Evolutionary conservation across 192 early-diverging fungal species (phyloP).

Genomic region (Mortierella alpina): DNA sequence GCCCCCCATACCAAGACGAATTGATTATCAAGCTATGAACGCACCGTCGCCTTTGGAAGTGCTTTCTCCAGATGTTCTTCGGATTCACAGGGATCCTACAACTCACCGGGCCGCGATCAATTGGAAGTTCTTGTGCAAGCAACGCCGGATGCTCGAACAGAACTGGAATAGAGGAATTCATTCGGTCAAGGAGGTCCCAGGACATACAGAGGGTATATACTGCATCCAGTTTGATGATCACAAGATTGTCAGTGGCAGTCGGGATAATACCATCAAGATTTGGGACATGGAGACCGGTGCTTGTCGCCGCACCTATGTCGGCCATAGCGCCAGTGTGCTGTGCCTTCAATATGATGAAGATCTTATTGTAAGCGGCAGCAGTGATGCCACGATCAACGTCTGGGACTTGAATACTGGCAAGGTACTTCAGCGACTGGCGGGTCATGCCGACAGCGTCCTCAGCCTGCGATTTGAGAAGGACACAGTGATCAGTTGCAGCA

Average conservation of each 20-base stretch:
- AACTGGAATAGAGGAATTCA: slow-evolving; percentile 82
- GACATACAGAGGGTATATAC: slow-evolving; percentile 90
- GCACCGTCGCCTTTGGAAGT: slow-evolving; percentile 36
- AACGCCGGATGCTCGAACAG: slow-evolving; percentile 69
- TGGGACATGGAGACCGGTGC: slow-evolving; percentile 76
- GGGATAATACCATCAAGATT: slow-evolving; percentile 77
- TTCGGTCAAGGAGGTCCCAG: slow-evolving; percentile 69
- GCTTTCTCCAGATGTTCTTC: slow-evolving; percentile 19
- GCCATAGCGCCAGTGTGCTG: slow-evolving; percentile 84
- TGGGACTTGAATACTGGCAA: slow-evolving; percentile 76
- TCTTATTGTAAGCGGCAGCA: slow-evolving; percentile 76
- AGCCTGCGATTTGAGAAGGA: slow-evolving; percentile 81
- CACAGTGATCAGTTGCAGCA: slow-evolving; percentile 85
- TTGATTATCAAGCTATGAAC: slow-evolving; percentile 9
- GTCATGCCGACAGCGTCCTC: slow-evolving; percentile 76
- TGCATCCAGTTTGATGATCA: slow-evolving; percentile 80
- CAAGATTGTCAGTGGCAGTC: slow-evolving; percentile 78
- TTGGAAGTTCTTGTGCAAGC: slow-evolving; percentile 80
- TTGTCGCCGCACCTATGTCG: slow-evolving; percentile 69
- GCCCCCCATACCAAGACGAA: slow-evolving; percentile 18
- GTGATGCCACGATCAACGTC: slow-evolving; percentile 73
- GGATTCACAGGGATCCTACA: slow-evolving; percentile 51
- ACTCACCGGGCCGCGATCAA: slow-evolving; percentile 62
- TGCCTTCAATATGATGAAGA: slow-evolving; percentile 85
- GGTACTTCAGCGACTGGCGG: slow-evolving; percentile 54